Conservation (phyloP, 495 filamentous ascomycete species). For the Hypoxylon subgilvum region DNA sequence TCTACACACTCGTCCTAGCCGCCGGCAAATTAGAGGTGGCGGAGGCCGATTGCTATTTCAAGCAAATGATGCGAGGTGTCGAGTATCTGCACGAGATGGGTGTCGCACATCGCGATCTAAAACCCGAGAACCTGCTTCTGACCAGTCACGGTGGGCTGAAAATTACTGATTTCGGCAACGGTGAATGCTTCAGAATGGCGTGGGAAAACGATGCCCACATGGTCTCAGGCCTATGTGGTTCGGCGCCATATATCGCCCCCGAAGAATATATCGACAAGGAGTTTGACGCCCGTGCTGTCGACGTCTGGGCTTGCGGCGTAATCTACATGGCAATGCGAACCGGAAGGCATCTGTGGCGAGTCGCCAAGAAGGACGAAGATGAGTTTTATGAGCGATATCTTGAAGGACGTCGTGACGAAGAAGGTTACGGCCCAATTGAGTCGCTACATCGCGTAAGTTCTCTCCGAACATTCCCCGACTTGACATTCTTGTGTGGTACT, state of each 20-base stretch:
- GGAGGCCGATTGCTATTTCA: constrained; percentile 98
- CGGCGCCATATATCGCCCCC: constrained; percentile 95
- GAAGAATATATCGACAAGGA: constrained; percentile 95
- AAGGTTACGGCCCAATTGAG: constrained; percentile 95
- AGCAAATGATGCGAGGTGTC: constrained; percentile 98
- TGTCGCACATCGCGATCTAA: constrained; percentile 94
- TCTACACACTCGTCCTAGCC: constrained; percentile 92
- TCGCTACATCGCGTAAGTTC: constrained; percentile 86
- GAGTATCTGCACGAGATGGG: constrained; percentile 99
- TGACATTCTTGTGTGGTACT: constrained; percentile 9
- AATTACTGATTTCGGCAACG: constrained; percentile 98
- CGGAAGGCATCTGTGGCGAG: constrained; percentile 92
- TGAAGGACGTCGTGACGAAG: constrained; percentile 87
- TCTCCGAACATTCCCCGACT: not conserved
- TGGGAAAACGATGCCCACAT: constrained; percentile 99
- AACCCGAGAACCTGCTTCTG: constrained; percentile 94
- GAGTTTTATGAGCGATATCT: constrained; percentile 96
- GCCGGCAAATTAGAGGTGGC: constrained; percentile 90
- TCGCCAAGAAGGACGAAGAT: constrained; percentile 93
- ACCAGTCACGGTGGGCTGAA: constrained; percentile 95
- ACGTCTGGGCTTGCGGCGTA: constrained; percentile 97
- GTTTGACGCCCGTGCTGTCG: constrained; percentile 95
- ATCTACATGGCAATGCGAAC: constrained; percentile 99
- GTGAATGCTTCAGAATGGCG: constrained; percentile 99
- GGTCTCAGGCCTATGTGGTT: constrained; percentile 95